Evolutionary conservation across 2,329 filamentous ascomycete genomes (phyloP).

Genomic region (Arthrobotrys sinensis): DNA sequence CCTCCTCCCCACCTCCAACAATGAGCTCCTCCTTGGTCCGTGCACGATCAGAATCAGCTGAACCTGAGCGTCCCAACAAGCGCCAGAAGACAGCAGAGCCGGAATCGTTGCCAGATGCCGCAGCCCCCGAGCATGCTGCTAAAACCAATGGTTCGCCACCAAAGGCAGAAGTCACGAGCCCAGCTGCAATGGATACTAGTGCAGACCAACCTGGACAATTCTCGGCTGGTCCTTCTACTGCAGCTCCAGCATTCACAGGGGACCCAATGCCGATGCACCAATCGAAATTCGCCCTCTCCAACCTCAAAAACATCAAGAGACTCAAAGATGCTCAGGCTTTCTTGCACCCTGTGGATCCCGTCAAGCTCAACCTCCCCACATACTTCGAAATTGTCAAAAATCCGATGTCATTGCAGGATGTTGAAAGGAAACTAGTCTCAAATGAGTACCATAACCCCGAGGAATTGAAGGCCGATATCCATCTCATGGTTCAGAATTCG

Average conservation of each 20-base stretch:
- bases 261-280: conserved; percentile 74
- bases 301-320: conserved; percentile 84
- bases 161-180: conserved; percentile 37
- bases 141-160: conserved; percentile 64
- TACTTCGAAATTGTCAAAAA: conserved; percentile 80
- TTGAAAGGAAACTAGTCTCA: conserved; percentile 84
- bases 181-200: conserved; percentile 65
- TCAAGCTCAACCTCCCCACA: conserved; percentile 82
- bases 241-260: conserved; percentile 61
- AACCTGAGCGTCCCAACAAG: conserved; percentile 80
- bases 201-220: conserved; percentile 54
- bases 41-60: conserved; percentile 80
- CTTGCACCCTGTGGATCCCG: conserved; percentile 80
- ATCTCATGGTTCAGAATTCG: conserved; percentile 84
- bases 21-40: conserved; percentile 78
- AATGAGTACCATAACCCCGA: conserved; percentile 79
- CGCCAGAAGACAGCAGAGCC: conserved; percentile 79
- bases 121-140: conserved; percentile 70
- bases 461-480: conserved; percentile 81
- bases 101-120: conserved; percentile 68
- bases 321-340: conserved; percentile 85
- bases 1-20: conserved; percentile 65
- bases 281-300: conserved; percentile 75
- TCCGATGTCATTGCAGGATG: conserved; percentile 86
- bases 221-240: conserved; percentile 38